Conservation (phyloP, 495 filamentous ascomycete genomes). For the Xylaria venustula region DNA sequence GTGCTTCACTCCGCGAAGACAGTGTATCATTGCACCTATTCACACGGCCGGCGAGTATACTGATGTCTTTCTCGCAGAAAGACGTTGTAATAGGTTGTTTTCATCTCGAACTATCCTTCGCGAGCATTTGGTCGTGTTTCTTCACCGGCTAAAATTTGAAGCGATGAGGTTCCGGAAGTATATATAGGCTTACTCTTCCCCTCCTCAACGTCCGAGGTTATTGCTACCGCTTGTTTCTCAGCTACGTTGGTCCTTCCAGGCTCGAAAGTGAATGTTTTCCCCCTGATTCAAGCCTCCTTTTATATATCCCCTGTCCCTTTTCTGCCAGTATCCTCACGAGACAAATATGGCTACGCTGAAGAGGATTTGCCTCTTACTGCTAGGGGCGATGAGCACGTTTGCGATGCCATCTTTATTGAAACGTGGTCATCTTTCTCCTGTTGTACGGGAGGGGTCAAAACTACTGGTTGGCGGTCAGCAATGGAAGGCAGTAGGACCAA, state of each 20-base stretch:
- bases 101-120: no score
- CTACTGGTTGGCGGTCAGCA: conserved; percentile 41
- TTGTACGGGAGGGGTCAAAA: conserved; percentile 41
- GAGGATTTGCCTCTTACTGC: not conserved
- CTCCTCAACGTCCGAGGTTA: no score
- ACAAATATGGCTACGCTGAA: conserved; percentile 2
- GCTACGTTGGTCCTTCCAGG: no score
- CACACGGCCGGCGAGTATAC: not conserved
- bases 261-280: no score
- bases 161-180: not conserved
- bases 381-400: not conserved
- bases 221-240: no score
- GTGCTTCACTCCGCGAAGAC: not conserved
- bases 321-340: not conserved
- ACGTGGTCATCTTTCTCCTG: conserved; percentile 14
- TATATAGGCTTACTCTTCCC: not conserved
- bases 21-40: not conserved
- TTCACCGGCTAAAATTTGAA: not conserved
- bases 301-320: not conserved
- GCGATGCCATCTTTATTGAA: not conserved
- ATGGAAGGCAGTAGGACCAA: conserved; percentile 52
- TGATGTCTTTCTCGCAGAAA: not conserved
- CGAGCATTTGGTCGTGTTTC: not conserved
- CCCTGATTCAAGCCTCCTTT: no score
- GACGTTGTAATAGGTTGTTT: not conserved